These are phyloP conservation scores for Pisolithus tinctorius DNA, from an alignment of 768 basidiomycete species.

Conservation along the genomic window DNA sequence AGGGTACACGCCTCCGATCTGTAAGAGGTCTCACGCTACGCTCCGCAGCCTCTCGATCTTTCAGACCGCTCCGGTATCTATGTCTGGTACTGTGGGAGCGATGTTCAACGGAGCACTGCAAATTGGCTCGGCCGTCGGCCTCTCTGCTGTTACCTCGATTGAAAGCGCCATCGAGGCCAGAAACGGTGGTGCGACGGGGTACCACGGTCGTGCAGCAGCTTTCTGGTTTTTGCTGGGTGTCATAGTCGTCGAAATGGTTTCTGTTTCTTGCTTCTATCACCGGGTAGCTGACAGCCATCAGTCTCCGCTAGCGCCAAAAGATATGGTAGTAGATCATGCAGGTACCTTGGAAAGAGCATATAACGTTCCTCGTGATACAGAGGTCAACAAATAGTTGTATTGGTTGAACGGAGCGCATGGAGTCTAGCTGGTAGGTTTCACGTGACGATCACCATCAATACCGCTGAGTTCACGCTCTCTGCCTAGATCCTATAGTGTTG, in stretches of 20 bases:
- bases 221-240: conserved; percentile 40
- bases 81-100: conserved; percentile 49
- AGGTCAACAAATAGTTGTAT: too few relatives aligned
- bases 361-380: too few relatives aligned
- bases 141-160: conserved; percentile 44
- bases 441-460: too few relatives aligned
- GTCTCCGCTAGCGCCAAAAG: background rate
- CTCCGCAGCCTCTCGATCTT: conserved; percentile 42
- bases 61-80: conserved; percentile 38
- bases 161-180: conserved; percentile 35
- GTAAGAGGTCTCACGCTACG: background rate
- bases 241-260: conserved; percentile 25
- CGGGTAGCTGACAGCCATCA: background rate
- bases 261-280: conserved; percentile 30
- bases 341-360: too few relatives aligned
- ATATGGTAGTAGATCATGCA: too few relatives aligned
- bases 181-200: conserved; percentile 26
- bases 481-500: too few relatives aligned
- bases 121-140: conserved; percentile 44
- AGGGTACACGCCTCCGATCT: conserved; percentile 9
- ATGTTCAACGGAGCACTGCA: conserved; percentile 51
- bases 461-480: too few relatives aligned
- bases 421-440: too few relatives aligned
- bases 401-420: too few relatives aligned
- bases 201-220: conserved; percentile 37